Percentiles rank a stretch among this genome's conserved stretches.
Conservation (phyloP, 306 rosid species). For the Ceratonia siliqua region DNA sequence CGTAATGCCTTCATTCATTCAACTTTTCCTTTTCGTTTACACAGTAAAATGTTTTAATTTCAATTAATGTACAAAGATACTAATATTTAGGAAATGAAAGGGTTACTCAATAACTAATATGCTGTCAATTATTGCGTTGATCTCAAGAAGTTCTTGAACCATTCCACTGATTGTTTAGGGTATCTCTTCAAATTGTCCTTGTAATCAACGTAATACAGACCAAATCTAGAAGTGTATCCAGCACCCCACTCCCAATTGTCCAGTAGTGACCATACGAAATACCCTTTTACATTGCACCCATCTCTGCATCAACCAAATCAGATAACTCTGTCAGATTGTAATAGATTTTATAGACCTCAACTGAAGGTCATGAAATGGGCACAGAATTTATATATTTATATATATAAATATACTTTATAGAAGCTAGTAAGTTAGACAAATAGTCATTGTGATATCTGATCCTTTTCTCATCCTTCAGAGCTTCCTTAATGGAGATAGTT, state of each 20-base stretch:
- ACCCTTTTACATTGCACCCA: conserved; percentile 84
- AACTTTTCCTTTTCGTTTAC: too few species aligned
- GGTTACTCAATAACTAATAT: background rate
- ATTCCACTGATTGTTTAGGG: conserved; percentile 66
- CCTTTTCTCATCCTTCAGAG: conserved; percentile 72
- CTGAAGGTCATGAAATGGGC: background rate
- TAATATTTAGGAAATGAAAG: background rate
- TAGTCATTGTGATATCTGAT: conserved; percentile 70
- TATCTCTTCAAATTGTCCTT: conserved; percentile 72
- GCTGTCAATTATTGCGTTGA: conserved; percentile 19
- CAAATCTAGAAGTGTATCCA: conserved; percentile 79
- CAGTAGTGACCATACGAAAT: conserved; percentile 79
- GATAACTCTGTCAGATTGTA: background rate
- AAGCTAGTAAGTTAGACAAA: conserved; percentile 54
- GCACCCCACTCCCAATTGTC: conserved; percentile 89
- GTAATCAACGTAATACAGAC: conserved; percentile 71
- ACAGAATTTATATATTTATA: background rate
- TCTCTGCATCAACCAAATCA: conserved; percentile 48
- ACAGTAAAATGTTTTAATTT: too few species aligned
- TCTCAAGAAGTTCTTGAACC: conserved; percentile 78
- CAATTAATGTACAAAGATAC: too few species aligned
- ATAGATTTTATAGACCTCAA: background rate
- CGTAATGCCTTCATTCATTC: too few species aligned
- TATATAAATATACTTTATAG: conserved; percentile 66
- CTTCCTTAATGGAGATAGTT: conserved; percentile 48